phyloP scores from a whole-genome alignment of 2,329 filamentous ascomycete genomes.

The Harringtonia lauricola region DNA sequence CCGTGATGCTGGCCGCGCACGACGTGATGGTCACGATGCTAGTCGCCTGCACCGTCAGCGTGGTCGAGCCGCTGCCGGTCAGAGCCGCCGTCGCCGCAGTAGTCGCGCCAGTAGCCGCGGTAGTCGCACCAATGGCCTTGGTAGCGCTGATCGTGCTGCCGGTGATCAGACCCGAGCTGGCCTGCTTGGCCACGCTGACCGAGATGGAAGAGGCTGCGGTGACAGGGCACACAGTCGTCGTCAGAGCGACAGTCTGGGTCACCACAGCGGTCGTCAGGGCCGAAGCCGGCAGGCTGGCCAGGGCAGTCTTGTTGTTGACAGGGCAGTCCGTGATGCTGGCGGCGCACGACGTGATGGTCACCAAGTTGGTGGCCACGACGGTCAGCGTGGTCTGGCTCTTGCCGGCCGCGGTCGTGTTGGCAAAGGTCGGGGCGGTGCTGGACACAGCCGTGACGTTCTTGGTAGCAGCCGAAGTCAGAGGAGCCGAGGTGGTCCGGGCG shows the following conservation, averaged over 20 bases:
- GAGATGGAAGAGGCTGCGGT: constrained; percentile 25
- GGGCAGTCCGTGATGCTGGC: constrained; percentile 13
- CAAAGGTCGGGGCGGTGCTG: constrained; percentile 15
- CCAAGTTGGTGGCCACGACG: background rate
- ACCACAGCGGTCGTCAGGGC: constrained; percentile 22
- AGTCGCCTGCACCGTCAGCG: constrained; percentile 29
- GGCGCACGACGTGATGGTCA: constrained; percentile 8
- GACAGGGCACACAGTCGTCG: constrained; percentile 30
- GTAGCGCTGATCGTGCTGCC: constrained; percentile 16
- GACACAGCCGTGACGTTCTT: background rate
- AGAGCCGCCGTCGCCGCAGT: background rate
- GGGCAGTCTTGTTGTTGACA: constrained; percentile 24
- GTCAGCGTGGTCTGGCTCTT: no score
- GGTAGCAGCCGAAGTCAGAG: background rate
- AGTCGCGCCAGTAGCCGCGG: background rate
- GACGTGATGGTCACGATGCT: constrained; percentile 24
- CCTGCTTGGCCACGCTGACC: constrained; percentile 17
- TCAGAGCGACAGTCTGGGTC: constrained; percentile 26
- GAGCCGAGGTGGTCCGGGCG: no score
- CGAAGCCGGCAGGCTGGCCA: constrained; percentile 20
- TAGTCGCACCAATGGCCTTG: background rate
- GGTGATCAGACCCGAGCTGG: constrained; percentile 20
- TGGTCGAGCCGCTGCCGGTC: constrained; percentile 18
- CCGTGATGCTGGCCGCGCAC: constrained; percentile 15
- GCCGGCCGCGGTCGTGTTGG: constrained; percentile 1